Base-by-base conservation (phyloP, 2,329 filamentous ascomycete genomes). In the Tolypocladium amazonense region DNA sequence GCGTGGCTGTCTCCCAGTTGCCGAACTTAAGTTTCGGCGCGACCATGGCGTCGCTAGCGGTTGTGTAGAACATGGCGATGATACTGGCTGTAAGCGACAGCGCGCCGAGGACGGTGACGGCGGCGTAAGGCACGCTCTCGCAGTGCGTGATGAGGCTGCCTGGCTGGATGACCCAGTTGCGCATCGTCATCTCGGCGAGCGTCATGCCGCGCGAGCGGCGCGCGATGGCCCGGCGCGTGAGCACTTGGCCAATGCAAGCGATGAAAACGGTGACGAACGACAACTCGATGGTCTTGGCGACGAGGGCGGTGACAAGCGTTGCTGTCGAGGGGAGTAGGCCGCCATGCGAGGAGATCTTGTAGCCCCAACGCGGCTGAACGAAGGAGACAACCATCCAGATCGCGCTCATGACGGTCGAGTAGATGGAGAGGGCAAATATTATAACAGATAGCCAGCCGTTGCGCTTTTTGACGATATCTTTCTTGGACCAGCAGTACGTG, bases 261-360 rank as follows among this genome's bases (percentile, higher is more conserved):
- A 92, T 87, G 62, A 90, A 89, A 0, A 90, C 85, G 0, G 89
- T 90, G 4, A 90, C 88, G 67, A 92, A 93, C 0, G 87, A 85
- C 63, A 92, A 69, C 72, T 93, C 90, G 56, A 92, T 89, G 0
- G 87, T 82, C 72, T 92, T 93, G 9, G 89, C 88, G 41, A 90
- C 75, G 2, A 90, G 72, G 0, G 88, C 82, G n/a, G 84, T 85
- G 0, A 92, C 67, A 1, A 89, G 72, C 0, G 84, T 86, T 0
- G 89, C 89, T 1, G 84, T 87, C 0, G 85, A 80, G 0, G 86
- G 85, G 0, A 76, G 75, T 20, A 92, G 66, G 15, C 79, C 74
- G 6, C 77, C 79, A 15, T 78, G 78, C 1, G 76, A 76, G 0
- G 78, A 79, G 53, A 92, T 85, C 2, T 65, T 70, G 11, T 74